phyloP scores from a whole-genome alignment of 176 grass and related monocot genomes.

The Zea mays region DNA sequence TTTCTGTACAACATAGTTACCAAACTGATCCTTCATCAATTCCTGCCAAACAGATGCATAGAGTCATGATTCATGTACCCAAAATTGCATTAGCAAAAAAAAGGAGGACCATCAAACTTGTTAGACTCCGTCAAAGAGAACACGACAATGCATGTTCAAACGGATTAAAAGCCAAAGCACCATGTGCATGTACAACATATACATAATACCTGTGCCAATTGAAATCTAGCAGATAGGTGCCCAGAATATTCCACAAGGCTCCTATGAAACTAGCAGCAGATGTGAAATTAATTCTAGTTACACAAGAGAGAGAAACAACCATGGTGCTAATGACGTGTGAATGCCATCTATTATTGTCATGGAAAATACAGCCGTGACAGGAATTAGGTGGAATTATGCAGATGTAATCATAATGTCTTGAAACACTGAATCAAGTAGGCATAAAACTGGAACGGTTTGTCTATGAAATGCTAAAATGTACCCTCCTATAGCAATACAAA shows the following conservation, averaged over 20 bases:
- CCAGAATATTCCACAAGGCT: conserved; percentile 2
- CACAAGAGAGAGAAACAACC: neutral
- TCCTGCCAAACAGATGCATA: conserved; percentile 41
- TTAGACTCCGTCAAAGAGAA: neutral
- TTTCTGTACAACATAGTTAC: conserved; percentile 92
- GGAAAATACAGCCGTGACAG: neutral
- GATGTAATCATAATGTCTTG: neutral
- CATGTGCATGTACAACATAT: neutral
- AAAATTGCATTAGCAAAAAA: neutral
- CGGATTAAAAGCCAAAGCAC: neutral
- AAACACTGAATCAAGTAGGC: neutral
- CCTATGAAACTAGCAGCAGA: neutral
- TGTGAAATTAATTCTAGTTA: neutral
- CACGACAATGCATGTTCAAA: neutral
- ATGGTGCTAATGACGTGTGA: neutral
- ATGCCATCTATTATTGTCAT: neutral
- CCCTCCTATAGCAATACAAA: neutral
- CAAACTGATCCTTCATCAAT: conserved; percentile 99
- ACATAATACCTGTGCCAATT: neutral
- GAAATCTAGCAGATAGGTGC: neutral
- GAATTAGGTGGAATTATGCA: neutral
- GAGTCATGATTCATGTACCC: neutral
- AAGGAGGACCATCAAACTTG: neutral
- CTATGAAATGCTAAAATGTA: neutral
- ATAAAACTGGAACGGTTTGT: neutral